phyloP scores from a whole-genome alignment of 768 basidiomycete species.

The Filobasidium floriforme region DNA sequence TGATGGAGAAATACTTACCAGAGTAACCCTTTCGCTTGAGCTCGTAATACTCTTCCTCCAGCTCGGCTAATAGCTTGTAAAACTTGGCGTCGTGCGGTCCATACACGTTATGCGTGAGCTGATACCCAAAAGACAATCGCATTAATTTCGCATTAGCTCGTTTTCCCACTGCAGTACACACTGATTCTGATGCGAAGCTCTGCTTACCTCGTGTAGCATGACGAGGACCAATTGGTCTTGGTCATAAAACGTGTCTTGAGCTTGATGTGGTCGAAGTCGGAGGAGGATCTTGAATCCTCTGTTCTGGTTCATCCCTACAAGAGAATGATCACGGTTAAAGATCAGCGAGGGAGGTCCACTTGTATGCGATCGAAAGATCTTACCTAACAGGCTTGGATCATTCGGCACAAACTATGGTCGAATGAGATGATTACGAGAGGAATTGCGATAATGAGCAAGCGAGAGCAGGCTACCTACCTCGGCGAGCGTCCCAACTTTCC shows the following conservation, averaged over 20 bases:
- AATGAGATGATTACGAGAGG: neutral
- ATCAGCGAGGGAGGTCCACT: neutral
- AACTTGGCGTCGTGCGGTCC: slow-evolving; percentile 70
- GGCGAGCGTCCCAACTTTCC: slow-evolving; percentile 51
- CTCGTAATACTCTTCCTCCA: slow-evolving; percentile 78
- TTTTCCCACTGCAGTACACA: neutral
- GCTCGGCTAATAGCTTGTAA: slow-evolving; percentile 49
- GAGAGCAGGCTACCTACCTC: slow-evolving; percentile 26
- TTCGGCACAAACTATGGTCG: slow-evolving; percentile 75
- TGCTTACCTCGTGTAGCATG: slow-evolving; percentile 77
- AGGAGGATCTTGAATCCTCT: slow-evolving; percentile 73
- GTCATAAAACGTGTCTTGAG: slow-evolving; percentile 63
- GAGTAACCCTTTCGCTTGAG: slow-evolving; percentile 72
- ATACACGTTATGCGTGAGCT: slow-evolving; percentile 84
- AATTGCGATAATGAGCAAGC: no score
- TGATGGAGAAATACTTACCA: slow-evolving; percentile 45
- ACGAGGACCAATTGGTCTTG: slow-evolving; percentile 69
- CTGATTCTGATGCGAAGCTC: neutral
- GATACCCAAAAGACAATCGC: slow-evolving; percentile 5
- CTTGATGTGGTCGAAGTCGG: slow-evolving; percentile 64
- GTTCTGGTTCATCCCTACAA: slow-evolving; percentile 51
- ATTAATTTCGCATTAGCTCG: neutral
- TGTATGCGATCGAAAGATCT: slow-evolving; percentile 33
- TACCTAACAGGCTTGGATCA: slow-evolving; percentile 64
- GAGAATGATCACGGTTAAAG: neutral